Base-by-base conservation (phyloP, 345 rosid genomes). In the Ricinus communis region DNA sequence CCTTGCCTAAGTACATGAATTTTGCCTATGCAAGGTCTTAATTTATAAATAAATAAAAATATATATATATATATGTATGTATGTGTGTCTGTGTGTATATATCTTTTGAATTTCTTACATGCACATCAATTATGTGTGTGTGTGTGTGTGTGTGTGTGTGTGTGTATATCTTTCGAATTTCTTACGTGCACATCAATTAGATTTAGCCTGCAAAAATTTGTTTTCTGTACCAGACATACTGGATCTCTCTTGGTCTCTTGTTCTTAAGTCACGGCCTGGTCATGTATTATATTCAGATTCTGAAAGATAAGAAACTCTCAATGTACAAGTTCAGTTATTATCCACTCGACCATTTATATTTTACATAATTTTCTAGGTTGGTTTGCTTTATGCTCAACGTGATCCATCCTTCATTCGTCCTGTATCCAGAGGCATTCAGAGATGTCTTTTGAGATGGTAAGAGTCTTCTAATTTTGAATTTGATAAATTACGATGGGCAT, bases 391-490 rank as follows among this genome's bases (percentile, higher is more conserved):
- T 77, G 77, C 88, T 60, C 98, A 95, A 70, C 82, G 97, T 30
- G 97, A 93, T 84, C 98, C 96, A 7, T 84, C 99, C 51, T 86
- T 89, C 72, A 82, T 90, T 68, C 96, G 97, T 31, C 98, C 99
- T 40, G 73, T 89, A 75, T 87, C 96, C 56, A 87, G 81, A 79
- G 99, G 90, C 73, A 83, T 90, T 68, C 86, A 92, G 76, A 84
- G 97, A 83, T 92, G 98, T 53, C 93, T 91, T 73, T 90, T 83
- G 64, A 90, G 99, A 89, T 95, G 99, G 99, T 92, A 72, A 62
- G 70, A 43, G 52, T 66, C 62, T 49, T 71, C n/a, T 25, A 40
- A 19, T 45, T 22, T 47, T 33, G 36, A 43, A 54, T 16, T 54
- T 19, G 21, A 24, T 30, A 30, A 18, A 25, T 28, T 52, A 50